These are phyloP conservation scores for Carex pumila DNA, from an alignment of 176 grass and related monocot genomes.

Conservation along the genomic window DNA sequence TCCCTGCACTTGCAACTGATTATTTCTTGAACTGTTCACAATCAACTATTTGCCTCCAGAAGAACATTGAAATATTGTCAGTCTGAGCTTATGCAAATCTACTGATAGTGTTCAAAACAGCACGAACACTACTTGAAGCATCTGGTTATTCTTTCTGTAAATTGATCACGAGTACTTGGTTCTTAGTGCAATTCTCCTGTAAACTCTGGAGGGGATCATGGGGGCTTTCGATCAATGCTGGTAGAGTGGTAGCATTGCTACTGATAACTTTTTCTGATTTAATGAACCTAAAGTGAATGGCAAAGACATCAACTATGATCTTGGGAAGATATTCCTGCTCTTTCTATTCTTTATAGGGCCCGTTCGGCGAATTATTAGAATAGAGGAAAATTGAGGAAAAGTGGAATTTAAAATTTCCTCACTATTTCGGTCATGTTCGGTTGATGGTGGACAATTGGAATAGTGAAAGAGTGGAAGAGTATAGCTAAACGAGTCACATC, in stretches of 20 bases:
- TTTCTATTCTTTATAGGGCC: not conserved
- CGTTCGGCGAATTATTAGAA: too few relatives aligned
- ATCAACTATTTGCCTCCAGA: not conserved
- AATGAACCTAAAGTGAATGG: not conserved
- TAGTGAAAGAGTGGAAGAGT: too few relatives aligned
- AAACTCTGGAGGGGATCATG: not conserved
- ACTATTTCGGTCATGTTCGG: too few relatives aligned
- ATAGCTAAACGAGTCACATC: too few relatives aligned
- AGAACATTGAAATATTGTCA: not conserved
- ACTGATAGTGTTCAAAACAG: not conserved
- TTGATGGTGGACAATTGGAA: too few relatives aligned
- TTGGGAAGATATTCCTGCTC: not conserved
- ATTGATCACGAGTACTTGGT: not conserved
- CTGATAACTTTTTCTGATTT: not conserved
- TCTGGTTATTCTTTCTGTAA: not conserved
- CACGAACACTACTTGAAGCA: not conserved
- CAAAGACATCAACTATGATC: not conserved
- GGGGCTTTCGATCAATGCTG: not conserved
- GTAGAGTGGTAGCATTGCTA: not conserved
- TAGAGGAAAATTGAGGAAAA: too few relatives aligned
- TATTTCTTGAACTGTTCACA: not conserved
- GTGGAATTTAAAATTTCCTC: too few relatives aligned
- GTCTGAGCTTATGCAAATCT: not conserved
- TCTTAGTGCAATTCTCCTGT: not conserved
- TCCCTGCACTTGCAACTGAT: not conserved